Conservation (phyloP, 1,139 yeast species). For the Nakaseomyces glabratus region DNA sequence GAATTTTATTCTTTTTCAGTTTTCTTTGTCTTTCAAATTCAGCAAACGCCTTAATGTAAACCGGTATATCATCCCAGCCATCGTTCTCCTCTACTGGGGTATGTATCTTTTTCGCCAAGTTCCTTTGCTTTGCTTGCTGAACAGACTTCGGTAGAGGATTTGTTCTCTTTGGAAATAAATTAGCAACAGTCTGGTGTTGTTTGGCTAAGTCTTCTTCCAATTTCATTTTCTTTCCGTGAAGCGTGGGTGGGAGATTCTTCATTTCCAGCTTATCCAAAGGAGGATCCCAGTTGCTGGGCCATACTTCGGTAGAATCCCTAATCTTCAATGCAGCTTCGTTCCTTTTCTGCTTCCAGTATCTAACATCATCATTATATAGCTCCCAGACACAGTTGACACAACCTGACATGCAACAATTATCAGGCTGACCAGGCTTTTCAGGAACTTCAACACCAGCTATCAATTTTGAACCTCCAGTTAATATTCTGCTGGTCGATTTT, state of each 20-base stretch:
- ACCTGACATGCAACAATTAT: slow-evolving; percentile 96
- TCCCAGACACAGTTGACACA: slow-evolving; percentile 98
- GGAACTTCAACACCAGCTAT: slow-evolving; percentile 78
- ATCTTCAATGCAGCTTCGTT: slow-evolving; percentile 52
- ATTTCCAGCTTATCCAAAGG: slow-evolving; percentile 42
- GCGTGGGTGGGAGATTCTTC: slow-evolving; percentile 35
- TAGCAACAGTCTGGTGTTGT: slow-evolving; percentile 19
- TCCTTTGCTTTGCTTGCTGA: slow-evolving; percentile 22
- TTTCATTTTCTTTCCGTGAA: slow-evolving; percentile 23
- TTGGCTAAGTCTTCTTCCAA: slow-evolving; percentile 14
- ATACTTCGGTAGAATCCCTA: slow-evolving; percentile 42
- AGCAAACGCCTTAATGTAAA: slow-evolving; percentile 72
- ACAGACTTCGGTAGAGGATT: slow-evolving; percentile 31
- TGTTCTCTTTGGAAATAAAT: slow-evolving; percentile 29
- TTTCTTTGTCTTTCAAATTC: slow-evolving; percentile 66
- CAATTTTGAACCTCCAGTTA: slow-evolving; percentile 35
- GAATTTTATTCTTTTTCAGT: slow-evolving; percentile 26
- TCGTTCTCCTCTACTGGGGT: slow-evolving; percentile 31
- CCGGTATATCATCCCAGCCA: slow-evolving; percentile 64
- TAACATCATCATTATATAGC: slow-evolving; percentile 73
- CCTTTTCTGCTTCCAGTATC: slow-evolving; percentile 64
- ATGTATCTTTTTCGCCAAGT: slow-evolving; percentile 12
- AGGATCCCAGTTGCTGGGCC: slow-evolving; percentile 80
- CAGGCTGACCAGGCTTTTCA: slow-evolving; percentile 75
- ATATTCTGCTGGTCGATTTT: slow-evolving; percentile 41